A percentile compares a stretch with the other conserved stretches of the same genome.
These are phyloP conservation scores for Fusarium torreyae DNA, from an alignment of 2,329 filamentous ascomycete genomes.

Conservation along the genomic window DNA sequence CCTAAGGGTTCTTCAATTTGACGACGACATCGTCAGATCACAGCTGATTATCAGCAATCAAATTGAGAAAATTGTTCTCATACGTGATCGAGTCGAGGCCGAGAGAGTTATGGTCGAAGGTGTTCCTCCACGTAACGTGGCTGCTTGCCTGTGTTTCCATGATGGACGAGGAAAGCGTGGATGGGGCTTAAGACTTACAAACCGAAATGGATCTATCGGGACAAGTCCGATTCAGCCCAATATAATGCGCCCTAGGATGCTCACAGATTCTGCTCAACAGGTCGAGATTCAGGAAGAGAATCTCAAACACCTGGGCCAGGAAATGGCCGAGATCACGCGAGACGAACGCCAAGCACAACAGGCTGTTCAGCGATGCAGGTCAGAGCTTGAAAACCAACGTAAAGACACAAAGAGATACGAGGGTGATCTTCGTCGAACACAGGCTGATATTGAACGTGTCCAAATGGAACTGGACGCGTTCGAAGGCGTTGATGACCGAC, in stretches of 20 bases:
- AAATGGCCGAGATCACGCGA: slow-evolving; percentile 67
- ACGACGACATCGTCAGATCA: slow-evolving; percentile 82
- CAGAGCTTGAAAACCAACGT: slow-evolving; percentile 62
- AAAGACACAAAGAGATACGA: slow-evolving; percentile 60
- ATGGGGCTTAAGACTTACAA: slow-evolving; percentile 72
- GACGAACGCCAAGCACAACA: slow-evolving; percentile 64
- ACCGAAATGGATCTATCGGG: slow-evolving; percentile 58
- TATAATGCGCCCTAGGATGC: slow-evolving; percentile 77
- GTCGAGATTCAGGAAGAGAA: slow-evolving; percentile 68
- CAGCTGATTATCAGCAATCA: slow-evolving; percentile 85
- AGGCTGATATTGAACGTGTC: slow-evolving; percentile 68
- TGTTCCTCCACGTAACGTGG: slow-evolving; percentile 77
- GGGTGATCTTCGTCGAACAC: slow-evolving; percentile 70
- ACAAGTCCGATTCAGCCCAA: slow-evolving; percentile 64
- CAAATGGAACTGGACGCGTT: slow-evolving; percentile 75
- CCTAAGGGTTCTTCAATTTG: slow-evolving; percentile 84
- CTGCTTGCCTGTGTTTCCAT: slow-evolving; percentile 78
- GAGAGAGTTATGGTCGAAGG: slow-evolving; percentile 77
- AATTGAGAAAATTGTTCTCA: slow-evolving; percentile 88
- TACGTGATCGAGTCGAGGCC: slow-evolving; percentile 77
- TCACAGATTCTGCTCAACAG: slow-evolving; percentile 79
- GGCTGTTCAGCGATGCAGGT: slow-evolving; percentile 64
- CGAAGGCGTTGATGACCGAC: slow-evolving; percentile 76
- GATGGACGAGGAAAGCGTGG: slow-evolving; percentile 68
- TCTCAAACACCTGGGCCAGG: slow-evolving; percentile 67